phyloP scores from a whole-genome alignment of 495 filamentous ascomycete genomes.

The Chaetomium cochliodes region DNA sequence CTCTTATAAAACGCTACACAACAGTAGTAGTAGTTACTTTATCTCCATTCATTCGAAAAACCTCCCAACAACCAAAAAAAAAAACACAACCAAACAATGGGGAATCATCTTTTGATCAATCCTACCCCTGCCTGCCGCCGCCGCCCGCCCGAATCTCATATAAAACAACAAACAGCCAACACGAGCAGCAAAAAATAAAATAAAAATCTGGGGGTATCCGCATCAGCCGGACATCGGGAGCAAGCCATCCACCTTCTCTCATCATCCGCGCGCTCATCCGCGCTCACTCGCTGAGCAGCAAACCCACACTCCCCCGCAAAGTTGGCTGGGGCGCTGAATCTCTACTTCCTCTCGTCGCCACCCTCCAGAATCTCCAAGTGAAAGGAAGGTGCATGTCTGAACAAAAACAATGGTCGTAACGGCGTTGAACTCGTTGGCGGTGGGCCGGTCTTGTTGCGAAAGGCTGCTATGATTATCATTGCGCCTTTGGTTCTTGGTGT shows the following conservation, averaged over 20 bases:
- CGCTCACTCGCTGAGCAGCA: neutral
- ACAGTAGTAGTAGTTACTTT: neutral
- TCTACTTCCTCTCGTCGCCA: neutral
- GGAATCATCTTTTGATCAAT: conserved; percentile 10
- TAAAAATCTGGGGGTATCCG: conserved; percentile 14
- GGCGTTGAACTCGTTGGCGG: conserved; percentile 6
- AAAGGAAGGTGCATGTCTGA: neutral
- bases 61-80: neutral
- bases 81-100: conserved; percentile 7
- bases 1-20: neutral
- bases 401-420: conserved; percentile 11
- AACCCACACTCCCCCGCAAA: neutral
- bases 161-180: neutral
- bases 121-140: neutral
- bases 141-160: neutral
- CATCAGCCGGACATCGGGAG: neutral
- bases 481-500: neutral
- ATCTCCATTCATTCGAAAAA: neutral
- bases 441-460: neutral
- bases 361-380: neutral
- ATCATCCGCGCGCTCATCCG: neutral
- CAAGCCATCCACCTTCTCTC: neutral
- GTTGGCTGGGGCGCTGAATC: neutral
- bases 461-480: neutral
- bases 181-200: neutral